phyloP scores from a whole-genome alignment of 345 rosid species.

The Lumnitzera littorea region DNA sequence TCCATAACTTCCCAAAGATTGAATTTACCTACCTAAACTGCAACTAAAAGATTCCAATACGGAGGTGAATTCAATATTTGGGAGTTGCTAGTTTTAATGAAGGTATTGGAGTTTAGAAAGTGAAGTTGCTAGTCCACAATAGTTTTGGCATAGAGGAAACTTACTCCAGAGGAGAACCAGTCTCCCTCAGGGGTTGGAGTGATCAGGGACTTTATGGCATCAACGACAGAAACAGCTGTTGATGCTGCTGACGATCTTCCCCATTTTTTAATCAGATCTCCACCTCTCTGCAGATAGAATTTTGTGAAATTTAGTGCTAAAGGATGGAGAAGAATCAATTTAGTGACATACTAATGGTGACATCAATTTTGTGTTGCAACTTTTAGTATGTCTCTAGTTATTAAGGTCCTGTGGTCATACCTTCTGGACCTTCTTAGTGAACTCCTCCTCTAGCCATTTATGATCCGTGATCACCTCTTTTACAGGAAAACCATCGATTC shows the following conservation, averaged over 20 bases:
- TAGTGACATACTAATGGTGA: too few species aligned
- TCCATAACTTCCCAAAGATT: too few species aligned
- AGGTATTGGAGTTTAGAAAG: neutral
- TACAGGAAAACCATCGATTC: constrained; percentile 71
- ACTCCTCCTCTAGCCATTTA: constrained; percentile 91
- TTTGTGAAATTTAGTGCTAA: neutral
- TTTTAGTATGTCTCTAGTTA: neutral
- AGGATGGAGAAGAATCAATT: too few species aligned
- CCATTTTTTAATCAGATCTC: constrained; percentile 88
- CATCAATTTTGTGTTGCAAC: too few species aligned
- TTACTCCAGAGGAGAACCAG: constrained; percentile 94
- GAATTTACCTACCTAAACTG: too few species aligned
- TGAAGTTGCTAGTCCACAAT: neutral
- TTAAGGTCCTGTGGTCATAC: constrained; percentile 20
- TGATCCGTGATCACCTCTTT: constrained; percentile 88
- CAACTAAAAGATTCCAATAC: too few species aligned
- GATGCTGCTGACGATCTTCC: constrained; percentile 99
- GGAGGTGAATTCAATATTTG: too few species aligned
- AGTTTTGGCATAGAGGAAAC: constrained; percentile 10
- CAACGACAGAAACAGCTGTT: constrained; percentile 84
- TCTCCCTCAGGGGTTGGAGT: constrained; percentile 95
- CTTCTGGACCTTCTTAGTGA: constrained; percentile 90
- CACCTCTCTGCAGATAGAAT: constrained; percentile 73
- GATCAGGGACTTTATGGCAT: constrained; percentile 80
- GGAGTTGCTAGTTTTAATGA: too few species aligned